These are phyloP conservation scores for Amauroascus niger DNA, from an alignment of 2,329 filamentous ascomycete genomes.

Conservation along the genomic window DNA sequence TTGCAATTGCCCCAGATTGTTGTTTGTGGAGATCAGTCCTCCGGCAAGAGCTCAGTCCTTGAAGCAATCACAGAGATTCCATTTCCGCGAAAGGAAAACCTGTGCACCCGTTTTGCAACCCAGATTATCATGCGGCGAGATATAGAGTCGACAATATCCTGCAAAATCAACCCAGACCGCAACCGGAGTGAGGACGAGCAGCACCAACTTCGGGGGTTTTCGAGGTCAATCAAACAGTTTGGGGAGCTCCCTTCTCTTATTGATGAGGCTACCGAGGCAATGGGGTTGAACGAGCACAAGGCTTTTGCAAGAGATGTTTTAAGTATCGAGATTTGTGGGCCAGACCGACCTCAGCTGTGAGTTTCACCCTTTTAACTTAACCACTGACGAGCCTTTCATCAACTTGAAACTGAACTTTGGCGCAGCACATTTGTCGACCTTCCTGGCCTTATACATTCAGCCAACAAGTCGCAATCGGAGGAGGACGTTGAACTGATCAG, in stretches of 20 bases:
- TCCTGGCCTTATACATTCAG: constrained; percentile 26
- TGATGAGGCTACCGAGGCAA: not conserved
- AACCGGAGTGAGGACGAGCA: constrained; percentile 11
- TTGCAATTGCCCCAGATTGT: constrained; percentile 24
- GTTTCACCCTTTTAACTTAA: no score
- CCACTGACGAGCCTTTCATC: no score
- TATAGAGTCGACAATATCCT: constrained; percentile 12
- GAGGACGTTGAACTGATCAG: constrained; percentile 17
- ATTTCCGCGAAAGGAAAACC: constrained; percentile 23
- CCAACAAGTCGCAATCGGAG: constrained; percentile 12
- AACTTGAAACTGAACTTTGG: no score
- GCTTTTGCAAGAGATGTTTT: constrained; percentile 10
- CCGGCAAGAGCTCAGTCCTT: constrained; percentile 26
- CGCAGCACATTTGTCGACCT: constrained; percentile 19
- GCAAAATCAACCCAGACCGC: constrained; percentile 17
- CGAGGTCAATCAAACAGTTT: not conserved
- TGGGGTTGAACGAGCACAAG: constrained; percentile 8
- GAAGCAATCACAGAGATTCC: constrained; percentile 24
- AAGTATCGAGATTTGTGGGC: constrained; percentile 9
- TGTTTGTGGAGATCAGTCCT: constrained; percentile 26
- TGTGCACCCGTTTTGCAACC: constrained; percentile 30
- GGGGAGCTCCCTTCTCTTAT: constrained; percentile 7
- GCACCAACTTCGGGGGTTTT: constrained; percentile 15
- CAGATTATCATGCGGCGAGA: constrained; percentile 38
- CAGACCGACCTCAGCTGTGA: constrained; percentile 10